Evolutionary conservation across 768 basidiomycete species (phyloP).

Genomic region (Crepidotus variabilis): DNA sequence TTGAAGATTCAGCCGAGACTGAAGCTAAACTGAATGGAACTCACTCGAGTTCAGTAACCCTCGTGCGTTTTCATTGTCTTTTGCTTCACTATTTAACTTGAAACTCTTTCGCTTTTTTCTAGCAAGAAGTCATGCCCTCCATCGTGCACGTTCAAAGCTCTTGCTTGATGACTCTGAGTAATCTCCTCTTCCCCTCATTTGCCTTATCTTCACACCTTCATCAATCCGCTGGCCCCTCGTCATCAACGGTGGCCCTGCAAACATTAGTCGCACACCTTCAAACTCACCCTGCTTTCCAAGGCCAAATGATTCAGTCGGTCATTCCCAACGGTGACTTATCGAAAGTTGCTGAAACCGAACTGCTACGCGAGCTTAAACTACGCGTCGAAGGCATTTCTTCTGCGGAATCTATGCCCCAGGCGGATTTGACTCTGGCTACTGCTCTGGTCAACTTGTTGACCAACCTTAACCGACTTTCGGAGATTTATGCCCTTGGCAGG

Average conservation of each 20-base stretch:
- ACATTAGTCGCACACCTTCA: constrained; percentile 63
- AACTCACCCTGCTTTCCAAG: constrained; percentile 32
- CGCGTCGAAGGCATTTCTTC: constrained; percentile 37
- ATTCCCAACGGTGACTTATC: constrained; percentile 32
- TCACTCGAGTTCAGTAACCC: constrained; percentile 8
- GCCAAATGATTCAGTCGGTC: constrained; percentile 45
- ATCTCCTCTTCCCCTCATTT: constrained; percentile 60
- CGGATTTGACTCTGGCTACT: constrained; percentile 61
- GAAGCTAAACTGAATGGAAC: not conserved
- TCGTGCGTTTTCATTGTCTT: constrained; percentile 15
- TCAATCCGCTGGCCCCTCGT: constrained; percentile 24
- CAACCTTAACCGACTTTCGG: constrained; percentile 63
- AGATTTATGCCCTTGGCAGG: constrained; percentile 26
- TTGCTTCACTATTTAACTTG: not conserved
- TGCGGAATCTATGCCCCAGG: constrained; percentile 33
- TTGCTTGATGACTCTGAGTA: constrained; percentile 70
- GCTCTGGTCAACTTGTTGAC: constrained; percentile 67
- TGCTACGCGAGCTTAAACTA: constrained; percentile 56
- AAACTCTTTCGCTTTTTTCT: not conserved
- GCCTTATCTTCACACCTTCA: too few species aligned
- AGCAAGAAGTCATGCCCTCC: constrained; percentile 69
- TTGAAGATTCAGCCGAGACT: not conserved
- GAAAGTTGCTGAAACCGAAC: constrained; percentile 23
- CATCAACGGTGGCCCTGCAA: constrained; percentile 52
- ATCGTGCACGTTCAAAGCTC: constrained; percentile 70